Conservation (phyloP, 441 rosid genomes). For the Isatis lusitanica region DNA sequence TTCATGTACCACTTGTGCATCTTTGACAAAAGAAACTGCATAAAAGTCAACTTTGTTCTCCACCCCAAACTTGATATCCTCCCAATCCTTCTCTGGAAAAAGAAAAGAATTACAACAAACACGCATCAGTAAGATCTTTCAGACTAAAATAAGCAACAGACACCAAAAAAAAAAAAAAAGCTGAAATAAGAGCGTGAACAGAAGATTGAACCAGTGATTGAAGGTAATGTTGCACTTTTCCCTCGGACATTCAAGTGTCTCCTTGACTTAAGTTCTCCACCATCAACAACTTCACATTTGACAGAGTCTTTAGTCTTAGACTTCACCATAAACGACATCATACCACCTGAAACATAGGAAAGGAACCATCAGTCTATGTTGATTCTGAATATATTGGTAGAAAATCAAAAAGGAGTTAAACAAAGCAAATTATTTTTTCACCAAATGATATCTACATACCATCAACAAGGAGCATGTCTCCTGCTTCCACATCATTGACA, state of each 20-base stretch:
- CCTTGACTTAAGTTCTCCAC: slow-evolving; percentile 98
- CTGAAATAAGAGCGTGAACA: not conserved
- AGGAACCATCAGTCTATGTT: slow-evolving; percentile 15
- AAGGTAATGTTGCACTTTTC: slow-evolving; percentile 94
- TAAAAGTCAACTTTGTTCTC: slow-evolving; percentile 92
- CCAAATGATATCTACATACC: slow-evolving; percentile 46
- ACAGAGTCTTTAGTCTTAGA: slow-evolving; percentile 95
- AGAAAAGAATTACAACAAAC: slow-evolving; percentile 26
- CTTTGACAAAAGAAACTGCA: slow-evolving; percentile 97
- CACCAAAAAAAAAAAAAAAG: not conserved
- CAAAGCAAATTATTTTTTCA: not conserved
- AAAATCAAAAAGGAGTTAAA: not conserved
- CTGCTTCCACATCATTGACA: slow-evolving; percentile 86
- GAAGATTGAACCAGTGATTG: slow-evolving; percentile 76
- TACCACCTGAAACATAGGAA: slow-evolving; percentile 67
- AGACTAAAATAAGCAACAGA: not conserved
- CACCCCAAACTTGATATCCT: slow-evolving; percentile 95
- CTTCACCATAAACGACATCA: slow-evolving; percentile 92
- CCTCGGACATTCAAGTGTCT: slow-evolving; percentile 96
- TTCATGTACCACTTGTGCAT: slow-evolving; percentile 97
- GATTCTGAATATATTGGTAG: not conserved
- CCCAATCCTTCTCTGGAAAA: slow-evolving; percentile 94
- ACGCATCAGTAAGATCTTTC: not conserved
- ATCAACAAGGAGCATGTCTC: slow-evolving; percentile 99
- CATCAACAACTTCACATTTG: slow-evolving; percentile 91